Conservation (phyloP, 306 rosid species). For the Gastrolobium villosum region DNA sequence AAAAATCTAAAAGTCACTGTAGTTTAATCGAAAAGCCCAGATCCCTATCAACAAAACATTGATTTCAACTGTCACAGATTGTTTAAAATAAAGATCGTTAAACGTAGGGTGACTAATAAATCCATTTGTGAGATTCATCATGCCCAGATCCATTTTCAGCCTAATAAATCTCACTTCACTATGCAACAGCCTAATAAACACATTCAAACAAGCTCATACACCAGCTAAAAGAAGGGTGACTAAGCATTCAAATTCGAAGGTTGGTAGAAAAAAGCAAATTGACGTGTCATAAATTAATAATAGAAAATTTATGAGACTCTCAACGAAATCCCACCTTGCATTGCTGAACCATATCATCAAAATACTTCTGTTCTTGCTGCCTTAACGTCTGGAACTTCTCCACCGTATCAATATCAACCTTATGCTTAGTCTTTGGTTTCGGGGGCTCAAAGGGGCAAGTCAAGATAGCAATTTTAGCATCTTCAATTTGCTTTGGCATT, state of each 20-base stretch:
- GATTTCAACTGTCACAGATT: too few relatives aligned
- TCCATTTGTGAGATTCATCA: too few relatives aligned
- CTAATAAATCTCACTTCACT: too few relatives aligned
- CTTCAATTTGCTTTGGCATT: conserved; percentile 94
- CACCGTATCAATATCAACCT: conserved; percentile 97
- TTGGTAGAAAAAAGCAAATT: not conserved
- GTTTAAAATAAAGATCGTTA: too few relatives aligned
- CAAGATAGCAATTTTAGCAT: conserved; percentile 95
- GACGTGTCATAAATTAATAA: not conserved
- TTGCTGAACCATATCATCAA: conserved; percentile 94
- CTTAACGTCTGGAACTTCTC: conserved; percentile 94
- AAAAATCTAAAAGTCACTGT: too few relatives aligned
- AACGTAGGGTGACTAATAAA: too few relatives aligned
- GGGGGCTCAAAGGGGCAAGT: conserved; percentile 99
- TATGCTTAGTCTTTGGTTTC: conserved; percentile 98
- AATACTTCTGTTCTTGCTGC: conserved; percentile 83
- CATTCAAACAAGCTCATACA: not conserved
- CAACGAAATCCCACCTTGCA: conserved; percentile 76
- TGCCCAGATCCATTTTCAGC: too few relatives aligned
- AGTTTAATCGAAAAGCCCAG: too few relatives aligned
- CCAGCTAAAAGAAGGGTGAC: not conserved
- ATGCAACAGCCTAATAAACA: too few relatives aligned
- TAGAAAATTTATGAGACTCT: not conserved
- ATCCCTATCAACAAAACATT: too few relatives aligned
- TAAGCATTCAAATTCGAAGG: not conserved